A percentile compares a stretch with the other conserved stretches of the same genome.
Conservation (phyloP, 495 filamentous ascomycete species). For the Daldinia childiae region DNA sequence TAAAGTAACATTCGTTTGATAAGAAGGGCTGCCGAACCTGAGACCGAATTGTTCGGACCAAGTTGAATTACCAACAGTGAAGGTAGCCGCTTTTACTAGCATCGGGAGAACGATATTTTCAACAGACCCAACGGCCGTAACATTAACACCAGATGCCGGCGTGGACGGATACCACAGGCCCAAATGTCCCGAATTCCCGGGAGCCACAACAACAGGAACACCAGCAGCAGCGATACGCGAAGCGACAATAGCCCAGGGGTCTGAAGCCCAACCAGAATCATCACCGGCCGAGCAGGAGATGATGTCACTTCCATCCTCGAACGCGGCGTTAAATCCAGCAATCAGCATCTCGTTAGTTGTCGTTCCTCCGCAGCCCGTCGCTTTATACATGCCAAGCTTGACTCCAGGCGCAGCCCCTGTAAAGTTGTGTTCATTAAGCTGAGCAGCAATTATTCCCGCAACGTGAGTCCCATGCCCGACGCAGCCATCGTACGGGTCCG, state of each 20-base stretch:
- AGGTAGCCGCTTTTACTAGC: background rate
- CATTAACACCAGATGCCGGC: background rate
- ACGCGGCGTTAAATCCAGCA: background rate
- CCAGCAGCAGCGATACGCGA: background rate
- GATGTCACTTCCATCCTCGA: background rate
- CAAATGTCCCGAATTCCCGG: background rate
- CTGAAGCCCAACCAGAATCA: background rate
- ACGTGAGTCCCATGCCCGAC: background rate
- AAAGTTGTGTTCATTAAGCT: conserved; percentile 46
- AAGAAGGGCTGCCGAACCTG: background rate
- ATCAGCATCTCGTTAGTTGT: conserved; percentile 32
- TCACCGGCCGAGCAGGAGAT: background rate
- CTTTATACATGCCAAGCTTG: conserved; percentile 53
- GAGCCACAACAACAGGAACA: background rate
- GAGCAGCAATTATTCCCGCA: conserved; percentile 39
- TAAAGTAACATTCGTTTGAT: background rate
- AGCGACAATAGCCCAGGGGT: background rate
- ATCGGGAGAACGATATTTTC: background rate
- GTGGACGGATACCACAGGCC: background rate
- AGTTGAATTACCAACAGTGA: background rate
- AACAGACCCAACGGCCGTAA: background rate
- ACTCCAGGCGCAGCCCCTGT: conserved; percentile 57
- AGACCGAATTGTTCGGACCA: background rate
- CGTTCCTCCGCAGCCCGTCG: conserved; percentile 41
- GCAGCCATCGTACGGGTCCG: background rate